Percentiles rank a stretch among this genome's conserved stretches.
Conservation (phyloP, 352 stramenopile genomes). For the Globisporangium parvum region DNA sequence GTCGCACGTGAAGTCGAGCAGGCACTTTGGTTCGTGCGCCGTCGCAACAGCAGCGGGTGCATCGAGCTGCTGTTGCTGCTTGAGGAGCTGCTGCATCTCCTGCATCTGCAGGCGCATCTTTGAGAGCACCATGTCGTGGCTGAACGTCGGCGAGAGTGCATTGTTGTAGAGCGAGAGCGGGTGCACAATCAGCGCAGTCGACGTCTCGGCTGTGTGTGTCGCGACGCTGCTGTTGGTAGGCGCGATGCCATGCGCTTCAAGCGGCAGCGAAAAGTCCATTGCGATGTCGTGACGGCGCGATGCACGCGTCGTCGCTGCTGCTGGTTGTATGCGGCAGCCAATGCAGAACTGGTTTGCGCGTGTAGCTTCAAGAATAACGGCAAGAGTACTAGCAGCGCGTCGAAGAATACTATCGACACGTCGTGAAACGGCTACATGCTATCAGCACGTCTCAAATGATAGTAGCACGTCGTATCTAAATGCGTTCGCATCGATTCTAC, state of each 20-base stretch:
- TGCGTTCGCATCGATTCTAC: background rate
- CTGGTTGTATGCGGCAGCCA: background rate
- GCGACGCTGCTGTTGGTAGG: background rate
- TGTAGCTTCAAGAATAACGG: too few relatives aligned
- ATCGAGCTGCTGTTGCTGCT: constrained; percentile 3
- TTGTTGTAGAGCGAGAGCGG: constrained; percentile 42
- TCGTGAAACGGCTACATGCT: background rate
- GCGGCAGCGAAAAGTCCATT: constrained; percentile 12
- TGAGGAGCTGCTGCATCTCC: constrained; percentile 26
- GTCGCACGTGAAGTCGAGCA: constrained; percentile 73
- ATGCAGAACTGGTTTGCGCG: constrained; percentile 9
- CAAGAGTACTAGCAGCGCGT: too few relatives aligned
- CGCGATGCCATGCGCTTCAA: constrained; percentile 7
- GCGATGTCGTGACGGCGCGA: background rate
- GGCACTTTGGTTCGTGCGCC: constrained; percentile 14
- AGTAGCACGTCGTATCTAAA: background rate
- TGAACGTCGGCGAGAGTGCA: constrained; percentile 23
- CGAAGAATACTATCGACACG: background rate
- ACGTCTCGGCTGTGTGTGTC: background rate
- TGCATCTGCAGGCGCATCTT: constrained; percentile 23
- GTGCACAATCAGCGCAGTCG: constrained; percentile 58
- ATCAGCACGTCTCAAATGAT: background rate
- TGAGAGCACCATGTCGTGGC: constrained; percentile 29
- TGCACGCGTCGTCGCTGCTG: background rate
- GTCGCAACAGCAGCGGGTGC: background rate